Evolutionary conservation across 2,329 filamentous ascomycete species (phyloP).

Genomic region (Diaporthe longicolla): DNA sequence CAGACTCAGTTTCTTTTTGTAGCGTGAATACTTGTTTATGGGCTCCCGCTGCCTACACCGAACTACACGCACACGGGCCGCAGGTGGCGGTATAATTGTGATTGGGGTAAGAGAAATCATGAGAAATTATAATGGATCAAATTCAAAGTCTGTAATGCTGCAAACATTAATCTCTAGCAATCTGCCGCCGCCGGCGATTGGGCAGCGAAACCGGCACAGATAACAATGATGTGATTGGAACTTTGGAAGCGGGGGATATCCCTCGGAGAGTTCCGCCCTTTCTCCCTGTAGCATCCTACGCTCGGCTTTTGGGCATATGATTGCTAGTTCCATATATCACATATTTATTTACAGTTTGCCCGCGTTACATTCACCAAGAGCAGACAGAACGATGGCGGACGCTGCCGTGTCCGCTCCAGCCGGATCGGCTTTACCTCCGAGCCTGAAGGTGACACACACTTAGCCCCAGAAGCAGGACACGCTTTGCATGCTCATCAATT

Average conservation of each 20-base stretch:
- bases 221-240: constrained; percentile 10
- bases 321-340: background rate
- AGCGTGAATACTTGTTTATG: too few species aligned
- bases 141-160: too few species aligned
- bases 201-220: constrained; percentile 11
- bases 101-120: too few species aligned
- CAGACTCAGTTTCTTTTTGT: too few species aligned
- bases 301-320: too few species aligned
- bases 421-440: background rate
- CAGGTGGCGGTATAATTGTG: too few species aligned
- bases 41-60: too few species aligned
- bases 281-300: background rate
- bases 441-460: background rate
- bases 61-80: too few species aligned
- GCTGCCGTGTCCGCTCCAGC: background rate
- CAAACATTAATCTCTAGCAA: too few species aligned
- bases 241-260: background rate
- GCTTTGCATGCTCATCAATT: background rate
- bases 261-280: background rate
- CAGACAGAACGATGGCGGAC: constrained; percentile 12
- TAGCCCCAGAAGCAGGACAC: background rate
- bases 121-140: too few species aligned
- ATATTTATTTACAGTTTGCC: constrained; percentile 1
- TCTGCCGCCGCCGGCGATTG: too few species aligned
- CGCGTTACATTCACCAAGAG: background rate